Percentiles rank a stretch among this genome's conserved stretches.
These are phyloP conservation scores for Trifolium subterraneum DNA, from an alignment of 306 rosid genomes.

Conservation along the genomic window DNA sequence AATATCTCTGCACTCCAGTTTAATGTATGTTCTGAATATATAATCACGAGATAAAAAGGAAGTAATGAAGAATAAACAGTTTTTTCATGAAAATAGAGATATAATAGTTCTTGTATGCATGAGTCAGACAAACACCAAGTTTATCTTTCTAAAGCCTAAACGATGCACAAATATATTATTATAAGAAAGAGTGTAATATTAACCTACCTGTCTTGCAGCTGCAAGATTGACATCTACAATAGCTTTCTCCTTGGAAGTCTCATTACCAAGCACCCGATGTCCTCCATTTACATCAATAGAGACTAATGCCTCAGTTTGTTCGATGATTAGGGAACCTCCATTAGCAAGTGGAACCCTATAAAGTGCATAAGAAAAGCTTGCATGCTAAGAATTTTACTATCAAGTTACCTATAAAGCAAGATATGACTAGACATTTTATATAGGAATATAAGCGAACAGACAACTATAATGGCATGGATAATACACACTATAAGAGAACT, in stretches of 20 bases:
- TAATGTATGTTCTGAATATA: constrained; percentile 8
- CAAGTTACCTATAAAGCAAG: constrained; percentile 21
- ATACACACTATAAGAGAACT: too few relatives aligned
- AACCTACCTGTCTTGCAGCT: constrained; percentile 84
- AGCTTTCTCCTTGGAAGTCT: constrained; percentile 84
- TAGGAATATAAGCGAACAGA: constrained; percentile 26
- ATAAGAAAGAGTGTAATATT: constrained; percentile 37
- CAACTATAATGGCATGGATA: not conserved
- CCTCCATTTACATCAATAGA: constrained; percentile 98
- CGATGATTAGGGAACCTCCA: constrained; percentile 94
- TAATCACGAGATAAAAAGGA: constrained; percentile 2
- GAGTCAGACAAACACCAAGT: constrained; percentile 27
- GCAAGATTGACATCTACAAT: constrained; percentile 94
- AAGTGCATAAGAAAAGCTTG: constrained; percentile 33
- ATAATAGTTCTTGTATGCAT: constrained; percentile 10
- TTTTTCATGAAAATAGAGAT: not conserved
- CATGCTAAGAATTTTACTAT: constrained; percentile 17
- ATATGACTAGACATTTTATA: constrained; percentile 1
- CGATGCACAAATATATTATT: constrained; percentile 35
- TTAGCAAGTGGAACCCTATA: constrained; percentile 88
- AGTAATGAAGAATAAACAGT: constrained; percentile 17
- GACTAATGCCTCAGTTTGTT: constrained; percentile 98
- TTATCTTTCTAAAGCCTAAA: constrained; percentile 33
- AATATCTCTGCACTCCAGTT: constrained; percentile 13
- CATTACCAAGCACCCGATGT: constrained; percentile 87